Percentiles rank a stretch among this genome's conserved stretches.
phyloP scores from a whole-genome alignment of 768 basidiomycete species.

The Holtermannia corniformis region DNA sequence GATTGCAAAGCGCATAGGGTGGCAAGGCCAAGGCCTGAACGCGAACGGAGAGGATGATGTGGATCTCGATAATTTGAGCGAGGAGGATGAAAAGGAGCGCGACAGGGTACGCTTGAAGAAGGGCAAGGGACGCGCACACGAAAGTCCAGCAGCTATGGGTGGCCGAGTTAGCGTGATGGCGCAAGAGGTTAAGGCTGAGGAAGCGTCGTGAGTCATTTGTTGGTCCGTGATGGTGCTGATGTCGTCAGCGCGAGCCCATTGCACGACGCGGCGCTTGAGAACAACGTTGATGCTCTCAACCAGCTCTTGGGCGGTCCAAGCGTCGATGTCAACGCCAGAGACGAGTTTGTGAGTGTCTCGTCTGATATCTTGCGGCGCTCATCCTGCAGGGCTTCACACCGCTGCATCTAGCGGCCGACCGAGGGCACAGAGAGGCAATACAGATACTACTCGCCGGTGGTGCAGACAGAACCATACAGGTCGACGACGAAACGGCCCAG shows the following conservation, averaged over 20 bases:
- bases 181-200: slow-evolving; percentile 3
- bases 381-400: slow-evolving; percentile 92
- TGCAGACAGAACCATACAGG: slow-evolving; percentile 52
- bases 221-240: not conserved
- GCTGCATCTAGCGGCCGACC: slow-evolving; percentile 75
- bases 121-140: slow-evolving; percentile 1
- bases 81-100: slow-evolving; percentile 5
- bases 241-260: slow-evolving; percentile 25
- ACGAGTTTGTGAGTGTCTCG: slow-evolving; percentile 64
- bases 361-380: too few relatives aligned
- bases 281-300: slow-evolving; percentile 48
- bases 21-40: slow-evolving; percentile 8
- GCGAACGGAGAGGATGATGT: slow-evolving; percentile 12
- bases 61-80: slow-evolving; percentile 13
- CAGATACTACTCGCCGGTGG: slow-evolving; percentile 54
- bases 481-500: not conserved
- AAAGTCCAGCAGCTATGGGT: slow-evolving; percentile 17
- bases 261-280: slow-evolving; percentile 58
- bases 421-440: slow-evolving; percentile 57
- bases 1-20: slow-evolving; percentile 28
- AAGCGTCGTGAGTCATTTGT: slow-evolving; percentile 3
- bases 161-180: slow-evolving; percentile 27
- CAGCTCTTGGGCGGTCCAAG: slow-evolving; percentile 43
- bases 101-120: not conserved
- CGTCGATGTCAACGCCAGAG: slow-evolving; percentile 52